phyloP scores from a whole-genome alignment of 148 eudicot genomes.

The Beta vulgaris region DNA sequence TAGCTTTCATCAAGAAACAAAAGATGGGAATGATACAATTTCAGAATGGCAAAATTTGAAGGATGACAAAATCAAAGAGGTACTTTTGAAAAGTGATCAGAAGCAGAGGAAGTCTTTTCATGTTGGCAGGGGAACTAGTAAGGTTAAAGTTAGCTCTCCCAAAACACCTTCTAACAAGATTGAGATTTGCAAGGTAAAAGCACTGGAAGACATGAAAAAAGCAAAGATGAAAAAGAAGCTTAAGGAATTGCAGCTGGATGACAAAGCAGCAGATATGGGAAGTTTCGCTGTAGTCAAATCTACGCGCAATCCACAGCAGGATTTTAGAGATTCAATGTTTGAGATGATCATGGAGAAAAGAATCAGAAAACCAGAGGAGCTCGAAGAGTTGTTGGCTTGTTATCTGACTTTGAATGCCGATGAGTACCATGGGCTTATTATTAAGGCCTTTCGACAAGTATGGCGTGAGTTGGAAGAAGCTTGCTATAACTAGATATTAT shows the following conservation, averaged over 20 bases:
- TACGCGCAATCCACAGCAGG: conserved; percentile 56
- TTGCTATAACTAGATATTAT: conserved; percentile 20
- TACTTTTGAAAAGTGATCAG: conserved; percentile 36
- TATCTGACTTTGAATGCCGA: conserved; percentile 70
- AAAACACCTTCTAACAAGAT: conserved; percentile 44
- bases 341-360: conserved; percentile 73
- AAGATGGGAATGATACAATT: conserved; percentile 15
- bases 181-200: conserved; percentile 61
- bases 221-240: conserved; percentile 42
- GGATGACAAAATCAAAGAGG: conserved; percentile 40
- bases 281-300: conserved; percentile 72
- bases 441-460: conserved; percentile 70
- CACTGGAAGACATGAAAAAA: conserved; percentile 57
- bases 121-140: conserved; percentile 33
- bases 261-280: conserved; percentile 33
- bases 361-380: conserved; percentile 51
- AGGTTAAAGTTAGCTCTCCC: conserved; percentile 45
- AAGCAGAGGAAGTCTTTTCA: conserved; percentile 47
- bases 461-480: conserved; percentile 57
- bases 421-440: conserved; percentile 69
- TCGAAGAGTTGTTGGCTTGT: conserved; percentile 80
- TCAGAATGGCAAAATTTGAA: conserved; percentile 35
- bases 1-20: conserved; percentile 10
- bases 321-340: conserved; percentile 75
- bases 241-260: conserved; percentile 24